phyloP scores from a whole-genome alignment of 768 basidiomycete genomes.

The Pisolithus marmoratus region DNA sequence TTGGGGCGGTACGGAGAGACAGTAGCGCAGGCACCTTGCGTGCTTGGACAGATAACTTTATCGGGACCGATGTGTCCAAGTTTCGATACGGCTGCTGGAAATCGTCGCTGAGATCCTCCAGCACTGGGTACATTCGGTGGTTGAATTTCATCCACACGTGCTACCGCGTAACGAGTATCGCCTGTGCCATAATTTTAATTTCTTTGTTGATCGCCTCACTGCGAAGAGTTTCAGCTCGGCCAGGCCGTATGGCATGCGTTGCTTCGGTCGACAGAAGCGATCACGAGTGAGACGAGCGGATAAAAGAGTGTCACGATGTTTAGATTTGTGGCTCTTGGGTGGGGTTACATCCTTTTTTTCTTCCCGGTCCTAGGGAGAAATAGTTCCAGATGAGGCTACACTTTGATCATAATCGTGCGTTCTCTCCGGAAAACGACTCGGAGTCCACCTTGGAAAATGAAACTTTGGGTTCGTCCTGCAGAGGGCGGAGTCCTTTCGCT shows the following conservation, averaged over 20 bases:
- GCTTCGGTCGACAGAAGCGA: slow-evolving; percentile 24
- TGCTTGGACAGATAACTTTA: slow-evolving; percentile 62
- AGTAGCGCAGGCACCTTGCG: slow-evolving; percentile 63
- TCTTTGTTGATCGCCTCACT: slow-evolving; percentile 56
- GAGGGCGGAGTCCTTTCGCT: slow-evolving; percentile 58
- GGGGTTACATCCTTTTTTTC: slow-evolving; percentile 14
- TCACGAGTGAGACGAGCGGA: slow-evolving; percentile 37
- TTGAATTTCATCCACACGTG: slow-evolving; percentile 25
- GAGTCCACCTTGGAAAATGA: slow-evolving; percentile 48
- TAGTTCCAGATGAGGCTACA: slow-evolving; percentile 50
- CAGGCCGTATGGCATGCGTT: slow-evolving; percentile 35
- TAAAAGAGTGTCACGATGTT: slow-evolving; percentile 36
- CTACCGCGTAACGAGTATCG: too few relatives aligned
- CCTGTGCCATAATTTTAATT: slow-evolving; percentile 9
- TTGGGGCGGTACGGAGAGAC: slow-evolving; percentile 67
- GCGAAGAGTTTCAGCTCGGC: slow-evolving; percentile 36
- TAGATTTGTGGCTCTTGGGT: slow-evolving; percentile 67
- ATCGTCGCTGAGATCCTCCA: slow-evolving; percentile 56
- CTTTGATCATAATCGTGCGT: slow-evolving; percentile 49
- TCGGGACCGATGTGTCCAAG: not conserved
- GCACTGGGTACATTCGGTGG: slow-evolving; percentile 77
- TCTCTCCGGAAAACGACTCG: slow-evolving; percentile 31
- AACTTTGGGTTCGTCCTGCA: slow-evolving; percentile 57
- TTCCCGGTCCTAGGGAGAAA: too few relatives aligned
- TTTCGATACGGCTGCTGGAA: slow-evolving; percentile 26